A percentile compares a stretch with the other conserved stretches of the same genome.
Conservation (phyloP, 768 basidiomycete genomes). For the Leucocoprinus leucothites region DNA sequence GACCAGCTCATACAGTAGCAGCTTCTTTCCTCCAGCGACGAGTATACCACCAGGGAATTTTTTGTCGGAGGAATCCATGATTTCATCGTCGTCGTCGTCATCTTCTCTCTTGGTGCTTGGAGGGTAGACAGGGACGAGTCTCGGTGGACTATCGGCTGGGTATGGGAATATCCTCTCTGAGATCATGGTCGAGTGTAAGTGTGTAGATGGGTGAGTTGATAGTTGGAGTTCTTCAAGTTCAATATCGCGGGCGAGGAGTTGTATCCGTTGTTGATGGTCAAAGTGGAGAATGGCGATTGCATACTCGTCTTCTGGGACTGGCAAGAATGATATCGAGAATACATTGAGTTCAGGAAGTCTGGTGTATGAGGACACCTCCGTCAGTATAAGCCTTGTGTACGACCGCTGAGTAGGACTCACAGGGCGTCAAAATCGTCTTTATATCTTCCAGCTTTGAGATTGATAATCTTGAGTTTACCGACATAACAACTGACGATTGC, state of each 20-base stretch:
- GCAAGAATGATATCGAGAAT: slow-evolving; percentile 62
- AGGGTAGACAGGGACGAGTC: slow-evolving; percentile 37
- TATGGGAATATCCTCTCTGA: slow-evolving; percentile 45
- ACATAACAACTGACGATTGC: slow-evolving; percentile 65
- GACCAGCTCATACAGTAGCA: slow-evolving; percentile 60
- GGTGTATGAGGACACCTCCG: slow-evolving; percentile 6
- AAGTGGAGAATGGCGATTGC: slow-evolving; percentile 65
- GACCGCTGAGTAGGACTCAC: slow-evolving; percentile 37
- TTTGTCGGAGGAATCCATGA: slow-evolving; percentile 25
- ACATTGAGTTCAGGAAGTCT: slow-evolving; percentile 70
- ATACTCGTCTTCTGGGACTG: slow-evolving; percentile 38
- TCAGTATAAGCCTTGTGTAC: neutral
- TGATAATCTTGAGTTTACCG: slow-evolving; percentile 66
- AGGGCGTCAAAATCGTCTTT: slow-evolving; percentile 59
- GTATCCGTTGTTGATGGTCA: slow-evolving; percentile 60
- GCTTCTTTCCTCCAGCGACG: slow-evolving; percentile 63
- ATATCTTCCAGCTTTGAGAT: slow-evolving; percentile 51
- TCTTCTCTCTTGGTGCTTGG: slow-evolving; percentile 1
- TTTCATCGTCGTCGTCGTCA: slow-evolving; percentile 17
- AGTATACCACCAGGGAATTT: slow-evolving; percentile 64
- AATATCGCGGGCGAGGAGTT: slow-evolving; percentile 60
- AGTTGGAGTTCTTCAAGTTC: slow-evolving; percentile 46
- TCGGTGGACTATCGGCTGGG: slow-evolving; percentile 37
- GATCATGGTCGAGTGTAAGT: slow-evolving; percentile 52
- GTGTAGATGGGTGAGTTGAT: slow-evolving; percentile 40